These are phyloP conservation scores for Globisporangium ultimum DNA, from an alignment of 352 stramenopile genomes.

Conservation along the genomic window DNA sequence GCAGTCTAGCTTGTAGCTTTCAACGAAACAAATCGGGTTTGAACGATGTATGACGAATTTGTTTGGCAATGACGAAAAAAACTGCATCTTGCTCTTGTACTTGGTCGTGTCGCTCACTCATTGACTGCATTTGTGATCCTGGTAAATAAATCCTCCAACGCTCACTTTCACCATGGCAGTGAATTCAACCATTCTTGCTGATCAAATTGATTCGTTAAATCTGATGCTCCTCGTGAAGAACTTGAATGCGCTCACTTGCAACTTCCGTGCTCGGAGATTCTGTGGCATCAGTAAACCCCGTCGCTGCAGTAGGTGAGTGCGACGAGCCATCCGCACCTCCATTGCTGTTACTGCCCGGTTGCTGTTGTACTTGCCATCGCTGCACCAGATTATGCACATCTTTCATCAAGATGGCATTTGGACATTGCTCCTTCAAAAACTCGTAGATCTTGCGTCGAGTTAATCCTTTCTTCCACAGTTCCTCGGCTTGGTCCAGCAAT, in stretches of 20 bases:
- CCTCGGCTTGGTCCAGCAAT: conserved; percentile 50
- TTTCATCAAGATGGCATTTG: conserved; percentile 67
- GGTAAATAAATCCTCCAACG: too few species aligned
- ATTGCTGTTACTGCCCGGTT: background rate
- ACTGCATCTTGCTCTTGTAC: too few species aligned
- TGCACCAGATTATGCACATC: conserved; percentile 80
- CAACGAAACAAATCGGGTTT: too few species aligned
- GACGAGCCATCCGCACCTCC: background rate
- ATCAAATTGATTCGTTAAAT: too few species aligned
- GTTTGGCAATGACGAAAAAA: too few species aligned
- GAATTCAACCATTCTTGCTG: too few species aligned
- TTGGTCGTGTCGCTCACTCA: too few species aligned
- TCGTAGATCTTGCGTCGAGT: conserved; percentile 67
- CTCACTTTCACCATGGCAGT: too few species aligned
- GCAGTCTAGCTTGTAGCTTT: too few species aligned
- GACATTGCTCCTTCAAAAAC: conserved; percentile 62
- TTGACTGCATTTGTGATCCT: too few species aligned
- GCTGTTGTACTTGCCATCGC: conserved; percentile 47
- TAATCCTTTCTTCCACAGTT: conserved; percentile 53
- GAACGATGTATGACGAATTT: too few species aligned
- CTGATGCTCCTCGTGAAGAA: too few species aligned
- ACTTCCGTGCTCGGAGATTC: background rate
- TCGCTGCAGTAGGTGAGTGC: background rate
- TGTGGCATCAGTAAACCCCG: background rate
- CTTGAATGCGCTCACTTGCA: background rate